Evolutionary conservation across 1,284 basidiomycete species (phyloP), one percentile per base, ranked within the genome.

Genomic region (Trametes hirsuta): DNA sequence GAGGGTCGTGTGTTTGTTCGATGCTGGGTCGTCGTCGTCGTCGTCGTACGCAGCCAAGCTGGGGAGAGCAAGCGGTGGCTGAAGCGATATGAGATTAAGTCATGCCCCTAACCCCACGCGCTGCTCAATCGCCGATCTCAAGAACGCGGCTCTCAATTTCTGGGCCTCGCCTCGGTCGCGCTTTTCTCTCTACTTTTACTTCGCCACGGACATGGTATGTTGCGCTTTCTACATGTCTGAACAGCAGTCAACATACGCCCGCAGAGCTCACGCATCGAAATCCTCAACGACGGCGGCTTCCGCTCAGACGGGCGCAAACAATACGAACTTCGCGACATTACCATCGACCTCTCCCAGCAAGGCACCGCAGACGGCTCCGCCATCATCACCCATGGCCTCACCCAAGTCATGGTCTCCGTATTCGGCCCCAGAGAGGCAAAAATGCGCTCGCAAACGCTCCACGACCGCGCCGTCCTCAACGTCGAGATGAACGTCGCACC

Each of bases 351-450:
- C 47, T 82, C 87, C 3, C 82, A 86, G 37, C 90, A 93, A 69
- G 87, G 90, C 24, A 79, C 83, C 35, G 89, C 94, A 25, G 95
- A 98, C 69, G 97, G 96, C 30, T 90, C 90, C 22, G 92, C 94
- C 0, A 81, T 83, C 18, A 85, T 97, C 68, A 84, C 87, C 3
- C 96, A 98, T 74, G 97, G 97, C 2, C 83, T 98, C 22, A 98
- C 97, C 0, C 86, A 90, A 61, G 94, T 97, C 8, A 80, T 87
- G 15, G 93, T 92, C 9, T 88, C 89, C 49, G 93, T 98, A 0
- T 94, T 93, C 73, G 97, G 97, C 0, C 97, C 97, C 0, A 80
- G 94, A 61, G 97, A 98, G 76, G 89, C 93, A 1, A 90, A 84
- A 74, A 82, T 84, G 77, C 83, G 87, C 59, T 88, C 85, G 3